Evolutionary conservation across 306 rosid species (phyloP), one percentile per base, ranked within the genome.

Genomic region (Luffa acutangula): DNA sequence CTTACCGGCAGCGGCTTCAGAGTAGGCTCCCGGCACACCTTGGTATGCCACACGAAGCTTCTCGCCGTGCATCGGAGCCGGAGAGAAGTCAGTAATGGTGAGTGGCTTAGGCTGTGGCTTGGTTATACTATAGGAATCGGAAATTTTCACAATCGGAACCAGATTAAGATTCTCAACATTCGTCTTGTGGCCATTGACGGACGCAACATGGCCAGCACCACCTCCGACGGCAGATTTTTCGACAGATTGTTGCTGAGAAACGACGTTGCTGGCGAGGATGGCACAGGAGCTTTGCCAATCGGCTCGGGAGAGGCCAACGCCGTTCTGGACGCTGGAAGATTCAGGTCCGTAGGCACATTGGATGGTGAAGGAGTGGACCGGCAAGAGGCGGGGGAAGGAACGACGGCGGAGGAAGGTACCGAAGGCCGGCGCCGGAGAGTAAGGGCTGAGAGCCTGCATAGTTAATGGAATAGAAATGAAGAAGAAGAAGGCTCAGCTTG

Each of bases 61-160:
- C 2, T 97, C 83, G 9, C 98, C 98, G 90, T 95, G 98, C 98
- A 91, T 95, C 60, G 98, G 98, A 4, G 98, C 97, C 37, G 98
- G 98, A 0, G 98, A 83, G 64, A 92, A 88, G 63, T 95, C 98
- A 1, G 98, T 87, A 66, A 92, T 93, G 2, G 96, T 92, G 0
- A 95, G 80, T 45, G 98, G 93, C 87, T 85, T 88, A 3, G 70
- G 86, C 13, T 81, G 77, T 36, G 83, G 86, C 82, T 84, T 92
- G 74, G 59, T 72, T 48, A 59, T 49, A n/a, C 25, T 37, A 42
- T 64, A 82, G 14, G 11, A 45, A 4, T 53, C 45, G 17, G 78
- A 36, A 49, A 84, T 72, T 71, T 79, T 89, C 1, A 83, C 90
- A 51, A 93, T 82, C 1, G 94, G 98, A 34, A 95, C 93, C 1